Base-by-base conservation (phyloP, 805 yeast genomes). In the Blastobotrys muscicola region DNA sequence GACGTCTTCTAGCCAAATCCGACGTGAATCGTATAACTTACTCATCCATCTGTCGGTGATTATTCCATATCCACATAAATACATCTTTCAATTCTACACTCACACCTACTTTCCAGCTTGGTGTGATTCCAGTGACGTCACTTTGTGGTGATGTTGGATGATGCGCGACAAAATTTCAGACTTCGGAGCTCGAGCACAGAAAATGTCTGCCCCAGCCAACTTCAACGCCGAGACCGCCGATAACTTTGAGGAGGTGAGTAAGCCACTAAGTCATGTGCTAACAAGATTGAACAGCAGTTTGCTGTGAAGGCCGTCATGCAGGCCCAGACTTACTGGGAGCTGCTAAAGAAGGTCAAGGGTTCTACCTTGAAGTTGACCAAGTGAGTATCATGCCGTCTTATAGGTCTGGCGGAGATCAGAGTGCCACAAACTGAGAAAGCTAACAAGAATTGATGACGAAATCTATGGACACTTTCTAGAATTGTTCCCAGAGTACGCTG, bases 291-390 rank as follows among this genome's bases (percentile, higher is more conserved):
- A 66, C 86, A 79, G 73, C 97, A 92, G 69, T 92, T 92, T 59
- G 97, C 98, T 35, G 98, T 92, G 47, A 85, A 83, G 66, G 98
- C 97, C 4, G 98, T 92, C 12, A 80, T 76, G 64, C 97, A 92
- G 63, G 92, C 95, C 46, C 94, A 86, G 59, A 81, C 95, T 1
- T 92, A 90, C 74, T 92, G 96, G 95, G 71, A 72, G 39, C 64
- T 92, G 46, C 66, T 92, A 44, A 74, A 74, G 45, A 76, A 77
- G 53, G 68, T 87, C 45, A 79, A 82, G 48, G 97, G 94, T n/a
- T 75, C 92, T 36, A 76, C 74, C 53, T 71, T 90, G 50, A 82
- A 78, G 60, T 69, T 64, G 33, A 57, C 67, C 26, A 20, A 20
- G 33, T 34, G 16, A 7, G n/a, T 90, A 48, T 6, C n/a, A n/a